phyloP scores from a whole-genome alignment of 169 alveolate species.

The Cryptosporidium viatorum region DNA sequence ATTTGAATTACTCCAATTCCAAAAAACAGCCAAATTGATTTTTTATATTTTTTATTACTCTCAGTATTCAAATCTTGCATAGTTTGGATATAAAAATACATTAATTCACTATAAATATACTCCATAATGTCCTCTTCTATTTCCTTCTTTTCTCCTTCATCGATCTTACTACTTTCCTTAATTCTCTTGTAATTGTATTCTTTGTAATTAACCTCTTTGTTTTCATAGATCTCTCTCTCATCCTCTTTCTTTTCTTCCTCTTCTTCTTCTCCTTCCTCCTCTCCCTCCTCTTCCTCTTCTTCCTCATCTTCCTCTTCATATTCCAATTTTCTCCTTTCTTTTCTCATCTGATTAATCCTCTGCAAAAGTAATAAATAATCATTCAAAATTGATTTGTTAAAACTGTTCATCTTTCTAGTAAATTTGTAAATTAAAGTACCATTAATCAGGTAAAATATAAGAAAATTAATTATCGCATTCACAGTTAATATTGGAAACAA shows the following conservation, averaged over 20 bases:
- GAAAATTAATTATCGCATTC: not conserved
- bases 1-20: not conserved
- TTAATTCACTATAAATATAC: not conserved
- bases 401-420: not conserved
- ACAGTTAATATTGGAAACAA: constrained; percentile 3
- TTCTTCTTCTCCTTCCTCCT: not conserved
- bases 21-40: not conserved
- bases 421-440: constrained; percentile 2
- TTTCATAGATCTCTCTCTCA: not conserved
- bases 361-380: not conserved
- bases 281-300: not conserved
- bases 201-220: no score
- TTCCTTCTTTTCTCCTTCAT: not conserved
- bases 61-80: constrained; percentile 5
- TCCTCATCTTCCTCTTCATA: not conserved
- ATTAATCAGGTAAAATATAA: constrained; percentile 13
- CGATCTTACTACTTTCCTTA: not conserved
- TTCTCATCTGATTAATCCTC: not conserved
- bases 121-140: constrained; percentile 11
- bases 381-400: not conserved
- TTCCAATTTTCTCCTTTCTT: constrained; percentile 6
- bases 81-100: not conserved
- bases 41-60: not conserved
- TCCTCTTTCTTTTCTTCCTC: not conserved
- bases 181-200: not conserved